Evolutionary conservation across 805 yeast species (phyloP), one percentile per base, ranked within the genome.

Genomic region (Saturnispora sekii): DNA sequence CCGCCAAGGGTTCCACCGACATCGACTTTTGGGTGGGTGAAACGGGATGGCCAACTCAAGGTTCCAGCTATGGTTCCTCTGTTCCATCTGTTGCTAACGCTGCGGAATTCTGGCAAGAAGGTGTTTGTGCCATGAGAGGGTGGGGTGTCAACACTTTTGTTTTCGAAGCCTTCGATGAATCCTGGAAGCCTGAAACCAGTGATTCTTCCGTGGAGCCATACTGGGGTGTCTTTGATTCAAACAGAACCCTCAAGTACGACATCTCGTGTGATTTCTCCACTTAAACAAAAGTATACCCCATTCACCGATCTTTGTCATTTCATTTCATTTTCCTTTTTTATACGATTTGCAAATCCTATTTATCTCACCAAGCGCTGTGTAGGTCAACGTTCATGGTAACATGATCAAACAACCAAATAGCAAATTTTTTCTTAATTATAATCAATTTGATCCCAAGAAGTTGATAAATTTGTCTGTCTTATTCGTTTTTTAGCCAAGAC

Each of bases 11-110:
- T 51, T 68, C 83, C 49, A 81, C 90, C 48, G 89, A 87, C 66
- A 75, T 90, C 57, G 74, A 79, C 47, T 87, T 89, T 74, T 89
- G 90, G 88, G 93, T 88, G 58, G 96, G 97, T 66, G 96, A 89
- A 73, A 88, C 97, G 53, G 96, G 97, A 56, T 88, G 96, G 95
- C 95, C 96, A 63, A 76, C 95, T 31, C 79, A 73, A 5, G 97
- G 97, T 65, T 77, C 86, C 49, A 66, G 69, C 60, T 88, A 67
- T 57, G 87, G 78, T 61, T 48, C 59, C 52, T 69, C 96, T 43
- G 62, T 65, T 28, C 96, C 97, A 58, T 63, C 80, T 57, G 73
- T 77, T 46, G 70, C 60, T 34, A 87, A 87, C 59, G 97, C 97
- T 48, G 69, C 73, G 57, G 64, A 66, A 54, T 90, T 74, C 78